These are phyloP conservation scores for Anacardium occidentale DNA, from an alignment of 345 rosid species.

Conservation along the genomic window DNA sequence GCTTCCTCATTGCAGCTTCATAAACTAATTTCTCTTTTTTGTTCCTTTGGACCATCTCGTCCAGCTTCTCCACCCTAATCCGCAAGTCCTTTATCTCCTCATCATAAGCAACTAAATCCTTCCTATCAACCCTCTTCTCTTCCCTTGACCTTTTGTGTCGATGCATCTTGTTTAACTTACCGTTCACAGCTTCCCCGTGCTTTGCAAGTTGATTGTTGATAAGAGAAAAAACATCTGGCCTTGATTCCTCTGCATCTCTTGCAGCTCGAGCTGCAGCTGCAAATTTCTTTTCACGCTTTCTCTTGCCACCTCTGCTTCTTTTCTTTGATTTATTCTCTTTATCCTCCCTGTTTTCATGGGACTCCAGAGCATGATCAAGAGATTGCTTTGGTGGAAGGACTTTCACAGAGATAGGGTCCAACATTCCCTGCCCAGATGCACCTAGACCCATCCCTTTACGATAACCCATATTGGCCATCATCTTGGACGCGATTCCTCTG, in stretches of 20 bases:
- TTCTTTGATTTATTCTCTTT: conserved; percentile 52
- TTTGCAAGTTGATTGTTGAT: conserved; percentile 63
- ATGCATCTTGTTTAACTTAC: conserved; percentile 39
- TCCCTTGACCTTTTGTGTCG: conserved; percentile 46
- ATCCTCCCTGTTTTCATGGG: conserved; percentile 39
- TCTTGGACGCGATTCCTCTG: conserved; percentile 88
- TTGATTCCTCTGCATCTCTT: conserved; percentile 51
- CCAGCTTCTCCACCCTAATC: conserved; percentile 55
- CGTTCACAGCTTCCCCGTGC: conserved; percentile 37
- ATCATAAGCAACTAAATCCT: conserved; percentile 63
- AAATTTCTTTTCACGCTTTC: conserved; percentile 78
- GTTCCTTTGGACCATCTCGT: conserved; percentile 80
- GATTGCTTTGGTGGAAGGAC: conserved; percentile 85
- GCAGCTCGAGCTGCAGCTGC: conserved; percentile 72
- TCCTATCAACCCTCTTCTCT: conserved; percentile 64
- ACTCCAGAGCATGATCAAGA: conserved; percentile 66
- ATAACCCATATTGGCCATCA: conserved; percentile 97
- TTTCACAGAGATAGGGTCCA: conserved; percentile 73
- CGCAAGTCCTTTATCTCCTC: conserved; percentile 72
- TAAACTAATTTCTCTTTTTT: conserved; percentile 70
- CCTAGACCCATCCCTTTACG: conserved; percentile 96
- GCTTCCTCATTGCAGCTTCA: conserved; percentile 73
- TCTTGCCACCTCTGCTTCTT: conserved; percentile 87
- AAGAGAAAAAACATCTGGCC: conserved; percentile 77
- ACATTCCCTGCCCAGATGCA: conserved; percentile 80